A percentile compares a stretch with the other conserved stretches of the same genome.
Evolutionary conservation across 352 stramenopile genomes (phyloP).

Genomic region (Globisporangium canariense): DNA sequence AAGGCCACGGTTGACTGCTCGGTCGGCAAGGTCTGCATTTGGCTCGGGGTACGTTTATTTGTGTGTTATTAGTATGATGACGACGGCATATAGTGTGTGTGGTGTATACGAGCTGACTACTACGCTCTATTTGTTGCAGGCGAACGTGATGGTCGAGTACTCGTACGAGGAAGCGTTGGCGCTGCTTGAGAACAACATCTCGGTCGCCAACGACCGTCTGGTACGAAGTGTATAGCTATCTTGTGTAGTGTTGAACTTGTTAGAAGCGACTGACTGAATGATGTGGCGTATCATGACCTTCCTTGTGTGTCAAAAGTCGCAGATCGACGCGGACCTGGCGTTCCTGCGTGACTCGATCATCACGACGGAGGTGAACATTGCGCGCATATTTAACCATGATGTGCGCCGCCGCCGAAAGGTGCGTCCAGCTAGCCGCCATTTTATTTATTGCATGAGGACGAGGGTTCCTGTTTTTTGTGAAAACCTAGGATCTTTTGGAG

Average conservation of each 20-base stretch:
- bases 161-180: slow-evolving; percentile 94
- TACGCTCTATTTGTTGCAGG: slow-evolving; percentile 22
- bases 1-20: slow-evolving; percentile 91
- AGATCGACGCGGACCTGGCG: slow-evolving; percentile 89
- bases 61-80: not conserved
- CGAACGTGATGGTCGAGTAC: slow-evolving; percentile 98
- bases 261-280: not conserved
- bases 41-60: slow-evolving; percentile 80
- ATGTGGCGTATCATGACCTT: not conserved
- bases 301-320: slow-evolving; percentile 26
- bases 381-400: slow-evolving; percentile 97
- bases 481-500: too few species aligned
- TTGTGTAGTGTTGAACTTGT: not conserved
- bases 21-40: slow-evolving; percentile 94
- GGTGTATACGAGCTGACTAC: not conserved
- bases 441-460: too few species aligned
- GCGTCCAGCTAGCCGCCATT: not conserved
- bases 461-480: too few species aligned
- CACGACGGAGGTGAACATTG: slow-evolving; percentile 97
- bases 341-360: slow-evolving; percentile 97
- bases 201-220: slow-evolving; percentile 64
- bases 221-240: slow-evolving; percentile 22
- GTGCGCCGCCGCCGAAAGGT: slow-evolving; percentile 80
- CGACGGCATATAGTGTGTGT: not conserved
- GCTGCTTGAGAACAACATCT: slow-evolving; percentile 81